Evolutionary conservation across 805 yeast genomes (phyloP).

Genomic region (Pichia cephalocereana): DNA sequence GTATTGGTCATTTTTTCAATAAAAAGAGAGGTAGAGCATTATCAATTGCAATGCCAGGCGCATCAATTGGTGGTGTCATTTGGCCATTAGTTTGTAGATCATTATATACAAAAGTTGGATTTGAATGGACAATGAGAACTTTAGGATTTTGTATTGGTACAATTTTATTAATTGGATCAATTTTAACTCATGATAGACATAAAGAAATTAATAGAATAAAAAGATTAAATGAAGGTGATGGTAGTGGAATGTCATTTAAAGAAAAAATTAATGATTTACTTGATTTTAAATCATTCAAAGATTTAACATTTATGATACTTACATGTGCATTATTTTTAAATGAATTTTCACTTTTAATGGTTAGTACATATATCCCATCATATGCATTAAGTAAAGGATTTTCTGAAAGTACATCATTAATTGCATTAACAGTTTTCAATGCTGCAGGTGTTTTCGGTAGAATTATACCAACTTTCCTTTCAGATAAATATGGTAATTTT

Average conservation of each 20-base stretch:
- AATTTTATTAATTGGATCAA: constrained; percentile 20
- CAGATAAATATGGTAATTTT: constrained; percentile 38
- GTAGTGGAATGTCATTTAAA: background rate
- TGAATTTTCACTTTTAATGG: constrained; percentile 45
- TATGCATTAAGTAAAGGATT: constrained; percentile 46
- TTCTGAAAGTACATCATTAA: constrained; percentile 31
- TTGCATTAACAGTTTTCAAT: constrained; percentile 38
- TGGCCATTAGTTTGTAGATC: constrained; percentile 47
- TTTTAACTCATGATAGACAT: constrained; percentile 24
- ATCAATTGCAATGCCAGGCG: constrained; percentile 54
- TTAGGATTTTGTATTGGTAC: constrained; percentile 39
- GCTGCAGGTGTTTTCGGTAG: constrained; percentile 37
- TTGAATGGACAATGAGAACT: constrained; percentile 50
- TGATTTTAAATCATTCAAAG: constrained; percentile 33
- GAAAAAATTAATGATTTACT: constrained; percentile 22
- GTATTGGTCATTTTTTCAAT: constrained; percentile 53
- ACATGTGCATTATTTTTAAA: constrained; percentile 35
- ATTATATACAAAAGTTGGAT: constrained; percentile 43
- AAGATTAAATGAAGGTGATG: constrained; percentile 7
- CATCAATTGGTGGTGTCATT: constrained; percentile 47
- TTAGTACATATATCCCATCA: constrained; percentile 46
- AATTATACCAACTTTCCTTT: constrained; percentile 33
- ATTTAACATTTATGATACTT: constrained; percentile 31
- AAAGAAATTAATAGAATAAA: constrained; percentile 14
- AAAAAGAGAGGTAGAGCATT: constrained; percentile 49